A percentile compares a stretch with the other conserved stretches of the same genome.
These are phyloP conservation scores for Nissolia schottii DNA, from an alignment of 306 rosid genomes.

Conservation along the genomic window DNA sequence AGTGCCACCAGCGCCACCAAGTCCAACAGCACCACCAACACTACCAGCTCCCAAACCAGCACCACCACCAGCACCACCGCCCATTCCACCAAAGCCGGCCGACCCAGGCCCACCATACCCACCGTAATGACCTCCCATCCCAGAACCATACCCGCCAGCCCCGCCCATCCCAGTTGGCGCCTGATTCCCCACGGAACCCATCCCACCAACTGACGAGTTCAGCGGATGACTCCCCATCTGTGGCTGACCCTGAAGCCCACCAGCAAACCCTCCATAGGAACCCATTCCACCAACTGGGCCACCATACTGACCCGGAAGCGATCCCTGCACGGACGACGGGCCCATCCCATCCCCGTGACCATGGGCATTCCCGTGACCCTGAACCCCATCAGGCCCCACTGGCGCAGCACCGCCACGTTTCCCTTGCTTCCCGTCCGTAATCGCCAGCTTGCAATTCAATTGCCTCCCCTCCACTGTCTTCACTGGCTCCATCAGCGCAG, in stretches of 20 bases:
- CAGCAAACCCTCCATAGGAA: constrained; percentile 59
- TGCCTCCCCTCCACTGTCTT: constrained; percentile 86
- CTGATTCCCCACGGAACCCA: constrained; percentile 47
- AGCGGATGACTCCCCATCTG: constrained; percentile 57
- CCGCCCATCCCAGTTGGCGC: constrained; percentile 49
- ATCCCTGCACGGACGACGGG: constrained; percentile 39
- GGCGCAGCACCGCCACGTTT: constrained; percentile 41
- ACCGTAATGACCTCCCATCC: constrained; percentile 61
- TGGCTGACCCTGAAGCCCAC: constrained; percentile 65
- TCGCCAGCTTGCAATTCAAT: constrained; percentile 73
- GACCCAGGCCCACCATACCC: constrained; percentile 50
- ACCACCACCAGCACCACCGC: constrained; percentile 20
- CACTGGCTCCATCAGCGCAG: constrained; percentile 73
- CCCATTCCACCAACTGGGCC: constrained; percentile 64
- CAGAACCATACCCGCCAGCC: constrained; percentile 52
- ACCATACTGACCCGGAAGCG: constrained; percentile 50
- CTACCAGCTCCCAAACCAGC: constrained; percentile 29
- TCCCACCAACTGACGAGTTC: constrained; percentile 48
- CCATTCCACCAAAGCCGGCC: constrained; percentile 9
- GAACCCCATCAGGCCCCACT: constrained; percentile 39
- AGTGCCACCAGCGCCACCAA: constrained; percentile 31
- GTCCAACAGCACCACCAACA: constrained; percentile 26
- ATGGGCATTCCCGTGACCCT: constrained; percentile 44
- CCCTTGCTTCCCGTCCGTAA: constrained; percentile 76
- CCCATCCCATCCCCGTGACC: constrained; percentile 45